Conservation (phyloP, 345 rosid genomes). For the Draba incana region DNA sequence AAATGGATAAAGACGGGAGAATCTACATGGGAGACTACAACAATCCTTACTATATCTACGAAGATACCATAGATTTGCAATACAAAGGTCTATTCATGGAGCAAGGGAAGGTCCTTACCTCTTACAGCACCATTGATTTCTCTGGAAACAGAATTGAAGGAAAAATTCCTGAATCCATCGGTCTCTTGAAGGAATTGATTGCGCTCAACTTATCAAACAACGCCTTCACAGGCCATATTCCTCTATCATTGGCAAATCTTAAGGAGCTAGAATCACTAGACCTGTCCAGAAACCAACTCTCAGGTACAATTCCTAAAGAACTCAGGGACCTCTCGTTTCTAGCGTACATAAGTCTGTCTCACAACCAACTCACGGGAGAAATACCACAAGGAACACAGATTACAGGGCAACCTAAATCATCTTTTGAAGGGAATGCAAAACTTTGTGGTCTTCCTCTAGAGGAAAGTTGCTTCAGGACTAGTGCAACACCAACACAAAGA, state of each 20-base stretch:
- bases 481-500: background rate
- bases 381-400: conserved; percentile 26
- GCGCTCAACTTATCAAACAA: conserved; percentile 35
- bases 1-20: conserved; percentile 4
- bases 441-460: conserved; percentile 35
- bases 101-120: conserved; percentile 27
- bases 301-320: conserved; percentile 10
- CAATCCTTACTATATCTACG: conserved; percentile 8
- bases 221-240: conserved; percentile 24
- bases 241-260: conserved; percentile 23
- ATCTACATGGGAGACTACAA: conserved; percentile 32
- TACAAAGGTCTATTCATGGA: conserved; percentile 35
- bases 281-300: conserved; percentile 20
- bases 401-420: background rate
- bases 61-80: conserved; percentile 23
- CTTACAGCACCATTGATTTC: conserved; percentile 26
- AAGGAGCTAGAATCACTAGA: conserved; percentile 28
- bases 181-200: conserved; percentile 34
- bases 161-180: conserved; percentile 24
- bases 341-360: conserved; percentile 2
- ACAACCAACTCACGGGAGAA: conserved; percentile 8
- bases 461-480: conserved; percentile 3
- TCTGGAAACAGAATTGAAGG: conserved; percentile 30
- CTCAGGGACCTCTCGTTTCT: background rate
- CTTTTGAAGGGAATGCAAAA: conserved; percentile 15